Percentiles rank a stretch among this genome's conserved stretches.
phyloP scores from a whole-genome alignment of 345 rosid species.

The Ricinus communis region DNA sequence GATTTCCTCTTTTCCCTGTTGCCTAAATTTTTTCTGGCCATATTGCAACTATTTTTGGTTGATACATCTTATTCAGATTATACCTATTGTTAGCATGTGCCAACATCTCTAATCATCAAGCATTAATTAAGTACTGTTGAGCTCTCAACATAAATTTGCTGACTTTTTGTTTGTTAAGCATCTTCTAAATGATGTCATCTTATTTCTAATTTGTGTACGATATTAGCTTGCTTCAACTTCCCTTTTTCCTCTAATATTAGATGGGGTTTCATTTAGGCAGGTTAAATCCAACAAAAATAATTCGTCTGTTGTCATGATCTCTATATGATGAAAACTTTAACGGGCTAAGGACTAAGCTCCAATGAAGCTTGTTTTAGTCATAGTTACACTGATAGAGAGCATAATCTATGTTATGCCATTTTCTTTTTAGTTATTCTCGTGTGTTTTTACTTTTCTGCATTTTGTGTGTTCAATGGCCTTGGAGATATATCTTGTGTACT shows the following conservation, averaged over 20 bases:
- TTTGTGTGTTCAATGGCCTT: neutral
- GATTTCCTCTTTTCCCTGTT: slow-evolving; percentile 55
- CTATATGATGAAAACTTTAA: slow-evolving; percentile 34
- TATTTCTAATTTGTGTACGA: too few relatives aligned
- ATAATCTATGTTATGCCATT: too few relatives aligned
- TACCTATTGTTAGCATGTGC: neutral
- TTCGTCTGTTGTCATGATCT: slow-evolving; percentile 6
- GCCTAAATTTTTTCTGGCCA: slow-evolving; percentile 30
- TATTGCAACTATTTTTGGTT: neutral
- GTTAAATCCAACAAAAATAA: too few relatives aligned
- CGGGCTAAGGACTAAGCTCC: slow-evolving; percentile 33
- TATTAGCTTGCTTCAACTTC: neutral
- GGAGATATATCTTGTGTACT: too few relatives aligned
- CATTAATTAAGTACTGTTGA: neutral
- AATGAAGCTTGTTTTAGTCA: slow-evolving; percentile 42
- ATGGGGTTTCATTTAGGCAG: neutral
- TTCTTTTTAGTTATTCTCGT: neutral
- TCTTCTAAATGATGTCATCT: neutral
- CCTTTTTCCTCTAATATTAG: neutral
- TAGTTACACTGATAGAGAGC: slow-evolving; percentile 47
- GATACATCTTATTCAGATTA: neutral
- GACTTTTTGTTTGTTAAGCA: neutral
- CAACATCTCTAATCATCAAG: neutral
- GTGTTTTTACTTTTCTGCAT: neutral
- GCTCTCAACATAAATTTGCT: neutral